Percentiles rank a stretch among this genome's conserved stretches.
phyloP scores from a whole-genome alignment of 2,329 filamentous ascomycete genomes.

The Incumbomyces lentus region DNA sequence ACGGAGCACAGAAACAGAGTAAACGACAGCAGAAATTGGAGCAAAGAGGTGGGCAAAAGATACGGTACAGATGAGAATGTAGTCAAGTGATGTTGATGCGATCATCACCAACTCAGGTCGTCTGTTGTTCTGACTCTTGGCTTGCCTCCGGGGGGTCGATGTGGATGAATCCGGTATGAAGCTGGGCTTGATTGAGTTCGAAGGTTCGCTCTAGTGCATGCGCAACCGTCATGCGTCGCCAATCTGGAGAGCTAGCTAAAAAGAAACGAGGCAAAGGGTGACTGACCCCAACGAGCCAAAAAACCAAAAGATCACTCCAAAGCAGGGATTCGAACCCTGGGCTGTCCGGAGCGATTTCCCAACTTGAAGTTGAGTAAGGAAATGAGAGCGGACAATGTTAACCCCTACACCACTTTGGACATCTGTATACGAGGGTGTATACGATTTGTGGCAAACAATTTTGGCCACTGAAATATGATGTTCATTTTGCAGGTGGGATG shows the following conservation, averaged over 20 bases:
- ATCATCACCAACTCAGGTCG: neutral
- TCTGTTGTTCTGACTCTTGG: neutral
- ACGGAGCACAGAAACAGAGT: slow-evolving; percentile 28
- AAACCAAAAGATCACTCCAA: neutral
- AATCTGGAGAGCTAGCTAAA: too few species aligned
- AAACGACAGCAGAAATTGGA: slow-evolving; percentile 46
- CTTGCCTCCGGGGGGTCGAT: too few species aligned
- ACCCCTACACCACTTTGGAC: slow-evolving; percentile 6
- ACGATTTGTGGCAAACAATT: neutral
- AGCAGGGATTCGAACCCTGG: slow-evolving; percentile 6
- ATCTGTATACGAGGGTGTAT: neutral
- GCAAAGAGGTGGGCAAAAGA: slow-evolving; percentile 38
- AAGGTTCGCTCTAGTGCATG: too few species aligned
- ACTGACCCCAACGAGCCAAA: neutral
- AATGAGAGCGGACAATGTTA: slow-evolving; percentile 6
- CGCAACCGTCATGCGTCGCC: too few species aligned
- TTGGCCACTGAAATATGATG: neutral
- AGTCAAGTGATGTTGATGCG: neutral
- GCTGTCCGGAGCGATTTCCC: neutral
- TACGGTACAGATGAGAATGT: slow-evolving; percentile 31
- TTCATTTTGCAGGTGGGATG: too few species aligned
- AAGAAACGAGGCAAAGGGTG: neutral
- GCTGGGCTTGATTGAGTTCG: too few species aligned
- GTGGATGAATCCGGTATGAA: too few species aligned
- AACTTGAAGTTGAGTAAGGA: neutral